Base-by-base conservation (phyloP, 179 eudicot species). In the Heliamphora pulchella region DNA sequence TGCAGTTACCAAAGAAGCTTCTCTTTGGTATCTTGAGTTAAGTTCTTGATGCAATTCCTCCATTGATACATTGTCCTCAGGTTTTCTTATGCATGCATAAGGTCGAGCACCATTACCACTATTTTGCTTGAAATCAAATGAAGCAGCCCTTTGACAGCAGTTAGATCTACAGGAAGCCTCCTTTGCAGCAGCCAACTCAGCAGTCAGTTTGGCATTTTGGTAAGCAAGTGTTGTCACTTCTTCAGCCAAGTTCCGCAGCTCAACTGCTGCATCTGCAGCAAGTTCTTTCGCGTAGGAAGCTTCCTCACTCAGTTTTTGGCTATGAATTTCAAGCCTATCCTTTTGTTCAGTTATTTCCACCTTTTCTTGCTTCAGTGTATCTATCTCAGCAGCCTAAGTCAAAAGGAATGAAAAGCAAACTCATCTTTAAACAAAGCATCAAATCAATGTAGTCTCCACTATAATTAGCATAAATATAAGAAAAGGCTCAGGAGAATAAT, bases 201-300 rank as follows among this genome's bases (percentile, higher is more conserved):
- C 86, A 20, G 67, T 74, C 22, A 85, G 82, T 75, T 83, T 82
- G 57, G 87, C 87, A 74, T 87, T 87, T 80, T 85, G 84, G 83
- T 84, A 84, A 18, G 89, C 82, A 43, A 87, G 86, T 63, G 81
- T 87, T 15, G 87, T 87, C 31, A 87, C 87, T 73, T 87, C 89
- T 73, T 82, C 86, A 75, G 89, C 89, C 54, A 87, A 81, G 81
- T 83, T 83, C 18, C 84, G 81, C 53, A 87, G 83, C 84, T 87
- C 89, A 55, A 85, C 80, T 77, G 89, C 89, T 58, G 89, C 89
- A 70, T 86, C 89, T 4, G 89, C 85, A 8, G 89, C 89, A 47
- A 87, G 83, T 69, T 87, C 87, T 71, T 87, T 87, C 8, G 89
- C 89, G 63, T 85, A 85, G 5, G 89, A 82, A 72, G 87, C 86